These are phyloP conservation scores for Fomitopsis pinicola DNA, from an alignment of 1,284 basidiomycete species.

Conservation along the genomic window DNA sequence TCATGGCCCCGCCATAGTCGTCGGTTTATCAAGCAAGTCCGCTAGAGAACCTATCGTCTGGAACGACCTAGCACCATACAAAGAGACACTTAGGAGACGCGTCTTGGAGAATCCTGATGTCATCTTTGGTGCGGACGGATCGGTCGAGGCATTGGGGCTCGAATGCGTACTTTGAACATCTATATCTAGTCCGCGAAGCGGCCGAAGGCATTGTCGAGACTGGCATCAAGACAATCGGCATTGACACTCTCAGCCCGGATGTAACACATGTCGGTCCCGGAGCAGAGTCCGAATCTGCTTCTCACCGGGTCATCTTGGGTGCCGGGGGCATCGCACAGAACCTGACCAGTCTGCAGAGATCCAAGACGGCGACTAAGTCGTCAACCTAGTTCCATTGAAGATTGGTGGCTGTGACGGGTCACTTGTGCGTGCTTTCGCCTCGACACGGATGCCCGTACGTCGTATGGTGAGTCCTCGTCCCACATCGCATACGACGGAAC, in stretches of 20 bases:
- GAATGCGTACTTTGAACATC: conserved; percentile 53
- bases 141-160: conserved; percentile 43
- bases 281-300: conserved; percentile 35
- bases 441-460: conserved; percentile 9
- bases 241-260: conserved; percentile 65
- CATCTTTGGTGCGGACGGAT: conserved; percentile 26
- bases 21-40: conserved; percentile 40
- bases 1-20: conserved; percentile 45
- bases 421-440: conserved; percentile 61
- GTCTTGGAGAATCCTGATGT: conserved; percentile 5
- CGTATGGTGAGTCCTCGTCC: not conserved
- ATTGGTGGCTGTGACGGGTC: conserved; percentile 58
- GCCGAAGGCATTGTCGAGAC: conserved; percentile 43
- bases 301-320: conserved; percentile 55
- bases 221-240: conserved; percentile 52
- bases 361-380: conserved; percentile 36
- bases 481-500: no score
- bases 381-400: conserved; percentile 55
- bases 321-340: conserved; percentile 64
- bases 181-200: conserved; percentile 51
- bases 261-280: conserved; percentile 39
- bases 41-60: conserved; percentile 48
- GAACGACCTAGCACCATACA: conserved; percentile 38
- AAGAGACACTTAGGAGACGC: conserved; percentile 19
- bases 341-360: conserved; percentile 46